phyloP scores from a whole-genome alignment of 1,284 basidiomycete species.

The Cryptococcus deneoformans region DNA sequence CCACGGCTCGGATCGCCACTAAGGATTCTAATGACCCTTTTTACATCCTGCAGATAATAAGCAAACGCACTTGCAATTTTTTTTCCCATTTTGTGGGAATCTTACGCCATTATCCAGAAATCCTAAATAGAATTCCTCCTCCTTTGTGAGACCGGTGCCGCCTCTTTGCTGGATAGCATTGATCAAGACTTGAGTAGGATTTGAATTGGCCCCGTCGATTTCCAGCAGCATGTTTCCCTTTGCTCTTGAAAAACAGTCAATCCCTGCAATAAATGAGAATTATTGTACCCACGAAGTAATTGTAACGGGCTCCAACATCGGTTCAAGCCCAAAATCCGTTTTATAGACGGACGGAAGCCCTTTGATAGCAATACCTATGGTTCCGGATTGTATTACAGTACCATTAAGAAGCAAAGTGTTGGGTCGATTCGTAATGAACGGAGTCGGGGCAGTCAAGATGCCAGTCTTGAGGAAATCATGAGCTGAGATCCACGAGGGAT shows the following conservation, averaged over 20 bases:
- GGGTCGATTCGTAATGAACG: constrained; percentile 77
- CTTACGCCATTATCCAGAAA: constrained; percentile 28
- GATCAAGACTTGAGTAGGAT: constrained; percentile 69
- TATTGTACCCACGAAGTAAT: constrained; percentile 16
- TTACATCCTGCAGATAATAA: not conserved
- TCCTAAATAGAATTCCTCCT: constrained; percentile 65
- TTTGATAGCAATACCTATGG: constrained; percentile 66
- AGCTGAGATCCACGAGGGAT: not conserved
- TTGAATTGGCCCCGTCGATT: constrained; percentile 54
- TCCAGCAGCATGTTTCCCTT: constrained; percentile 75
- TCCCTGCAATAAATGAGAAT: constrained; percentile 35
- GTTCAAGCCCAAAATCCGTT: constrained; percentile 57
- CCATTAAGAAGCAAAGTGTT: constrained; percentile 68
- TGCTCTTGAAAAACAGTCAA: constrained; percentile 51
- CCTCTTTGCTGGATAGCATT: constrained; percentile 54
- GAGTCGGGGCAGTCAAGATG: constrained; percentile 71
- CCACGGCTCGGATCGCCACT: constrained; percentile 79
- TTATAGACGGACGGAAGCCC: constrained; percentile 29
- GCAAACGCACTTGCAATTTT: too few relatives aligned
- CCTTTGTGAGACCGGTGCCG: constrained; percentile 54
- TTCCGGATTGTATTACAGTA: constrained; percentile 62
- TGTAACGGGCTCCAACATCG: constrained; percentile 54
- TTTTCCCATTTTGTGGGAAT: too few relatives aligned
- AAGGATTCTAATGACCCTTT: constrained; percentile 54
- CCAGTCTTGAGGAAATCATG: constrained; percentile 56